phyloP scores from a whole-genome alignment of 371 early-diverging fungal species.

The Mortierella sp. region DNA sequence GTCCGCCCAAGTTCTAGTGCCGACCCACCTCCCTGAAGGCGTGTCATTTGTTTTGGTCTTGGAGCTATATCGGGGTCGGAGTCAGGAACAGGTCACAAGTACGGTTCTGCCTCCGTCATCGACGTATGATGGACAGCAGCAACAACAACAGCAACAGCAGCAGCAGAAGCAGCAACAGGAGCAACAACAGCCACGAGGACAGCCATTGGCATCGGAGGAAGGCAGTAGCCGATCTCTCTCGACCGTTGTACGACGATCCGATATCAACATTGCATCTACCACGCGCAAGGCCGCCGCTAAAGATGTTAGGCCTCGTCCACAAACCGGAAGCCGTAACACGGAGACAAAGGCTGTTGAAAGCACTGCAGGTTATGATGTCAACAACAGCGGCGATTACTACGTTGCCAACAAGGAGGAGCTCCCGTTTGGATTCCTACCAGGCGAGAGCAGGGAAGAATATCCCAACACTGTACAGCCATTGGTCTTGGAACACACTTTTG shows the following conservation, averaged over 20 bases:
- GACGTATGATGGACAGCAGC: not conserved
- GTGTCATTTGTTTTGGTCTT: slow-evolving; percentile 45
- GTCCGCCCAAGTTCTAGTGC: slow-evolving; percentile 38
- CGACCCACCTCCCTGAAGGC: slow-evolving; percentile 23
- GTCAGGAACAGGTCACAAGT: slow-evolving; percentile 34
- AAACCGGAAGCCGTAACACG: not conserved
- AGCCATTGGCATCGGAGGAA: too few species aligned
- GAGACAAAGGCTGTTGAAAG: not conserved
- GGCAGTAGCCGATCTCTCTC: slow-evolving; percentile 10
- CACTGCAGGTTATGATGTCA: slow-evolving; percentile 13
- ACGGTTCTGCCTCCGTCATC: slow-evolving; percentile 3
- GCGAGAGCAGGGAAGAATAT: slow-evolving; percentile 41
- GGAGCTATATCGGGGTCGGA: slow-evolving; percentile 50
- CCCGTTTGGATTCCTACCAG: slow-evolving; percentile 32
- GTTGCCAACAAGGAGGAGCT: slow-evolving; percentile 13
- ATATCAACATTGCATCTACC: slow-evolving; percentile 34
- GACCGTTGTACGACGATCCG: slow-evolving; percentile 36
- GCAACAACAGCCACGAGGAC: not conserved
- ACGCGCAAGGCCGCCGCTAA: slow-evolving; percentile 8
- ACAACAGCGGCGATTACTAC: slow-evolving; percentile 34
- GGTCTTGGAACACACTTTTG: slow-evolving; percentile 40
- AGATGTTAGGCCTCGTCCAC: not conserved
- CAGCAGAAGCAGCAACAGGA: not conserved
- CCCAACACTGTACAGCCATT: slow-evolving; percentile 28
- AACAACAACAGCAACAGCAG: not conserved